Conservation (phyloP, 495 filamentous ascomycete species). For the Astrothelium macrocarpum region DNA sequence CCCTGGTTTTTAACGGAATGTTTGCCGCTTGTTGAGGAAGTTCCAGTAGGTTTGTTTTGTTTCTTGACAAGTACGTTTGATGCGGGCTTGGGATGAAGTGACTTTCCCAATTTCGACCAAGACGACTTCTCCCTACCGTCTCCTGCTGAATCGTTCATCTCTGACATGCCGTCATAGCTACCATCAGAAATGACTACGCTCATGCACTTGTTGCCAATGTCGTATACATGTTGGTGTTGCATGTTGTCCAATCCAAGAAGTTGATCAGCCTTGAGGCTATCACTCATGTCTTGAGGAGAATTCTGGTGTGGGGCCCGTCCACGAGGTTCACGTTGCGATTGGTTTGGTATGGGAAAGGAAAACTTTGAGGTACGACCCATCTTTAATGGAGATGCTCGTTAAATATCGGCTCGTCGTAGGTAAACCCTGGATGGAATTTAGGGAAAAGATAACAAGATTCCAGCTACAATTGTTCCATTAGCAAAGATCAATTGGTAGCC, state of each 20-base stretch:
- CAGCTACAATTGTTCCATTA: background rate
- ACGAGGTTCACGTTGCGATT: background rate
- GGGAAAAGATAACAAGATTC: background rate
- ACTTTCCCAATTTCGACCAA: background rate
- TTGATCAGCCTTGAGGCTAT: background rate
- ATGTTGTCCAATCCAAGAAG: background rate
- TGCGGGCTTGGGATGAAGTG: constrained; percentile 12
- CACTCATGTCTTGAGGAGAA: background rate
- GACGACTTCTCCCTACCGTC: background rate
- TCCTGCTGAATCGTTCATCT: constrained; percentile 12
- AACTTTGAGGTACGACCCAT: constrained; percentile 24
- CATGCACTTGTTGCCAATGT: constrained; percentile 17
- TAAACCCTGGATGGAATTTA: background rate
- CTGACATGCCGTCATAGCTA: constrained; percentile 13
- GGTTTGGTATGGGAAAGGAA: constrained; percentile 23
- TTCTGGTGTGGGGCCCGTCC: background rate
- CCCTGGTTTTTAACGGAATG: constrained; percentile 11
- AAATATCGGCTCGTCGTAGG: background rate
- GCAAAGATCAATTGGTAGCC: background rate
- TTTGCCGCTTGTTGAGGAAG: constrained; percentile 16
- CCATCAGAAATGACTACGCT: constrained; percentile 24
- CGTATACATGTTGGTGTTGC: constrained; percentile 1
- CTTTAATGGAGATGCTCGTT: background rate
- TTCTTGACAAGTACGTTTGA: constrained; percentile 21
- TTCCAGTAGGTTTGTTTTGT: constrained; percentile 8